phyloP scores from a whole-genome alignment of 208 protist species.

The Herpetomonas samuelpessoai region DNA sequence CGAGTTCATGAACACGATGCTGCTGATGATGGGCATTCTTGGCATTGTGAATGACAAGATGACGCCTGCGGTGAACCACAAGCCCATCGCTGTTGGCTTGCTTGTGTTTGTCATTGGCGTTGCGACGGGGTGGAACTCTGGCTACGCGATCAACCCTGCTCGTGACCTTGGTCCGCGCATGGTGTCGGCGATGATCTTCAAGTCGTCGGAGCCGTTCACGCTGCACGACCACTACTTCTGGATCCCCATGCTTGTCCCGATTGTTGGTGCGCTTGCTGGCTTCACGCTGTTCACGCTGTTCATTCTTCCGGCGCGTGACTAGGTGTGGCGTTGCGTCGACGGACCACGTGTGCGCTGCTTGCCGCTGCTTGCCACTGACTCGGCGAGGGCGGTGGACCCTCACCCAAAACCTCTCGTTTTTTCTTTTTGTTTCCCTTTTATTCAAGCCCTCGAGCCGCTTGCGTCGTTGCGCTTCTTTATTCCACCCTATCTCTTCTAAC shows the following conservation, averaged over 20 bases:
- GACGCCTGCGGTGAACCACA: constrained; percentile 30
- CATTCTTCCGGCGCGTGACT: constrained; percentile 20
- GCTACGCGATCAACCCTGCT: constrained; percentile 48
- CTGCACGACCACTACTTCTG: constrained; percentile 43
- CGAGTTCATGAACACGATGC: constrained; percentile 40
- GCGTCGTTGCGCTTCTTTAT: too few species aligned
- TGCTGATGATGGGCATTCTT: constrained; percentile 44
- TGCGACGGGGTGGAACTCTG: constrained; percentile 32
- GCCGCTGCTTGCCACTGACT: too few species aligned
- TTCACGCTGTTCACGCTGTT: constrained; percentile 41
- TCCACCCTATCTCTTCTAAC: too few species aligned
- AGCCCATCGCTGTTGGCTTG: constrained; percentile 40
- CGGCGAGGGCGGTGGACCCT: too few species aligned
- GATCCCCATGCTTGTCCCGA: constrained; percentile 29
- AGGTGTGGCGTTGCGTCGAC: too few species aligned
- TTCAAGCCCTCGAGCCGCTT: too few species aligned
- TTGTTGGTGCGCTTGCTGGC: constrained; percentile 30
- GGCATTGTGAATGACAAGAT: constrained; percentile 39
- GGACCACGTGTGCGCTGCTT: too few species aligned
- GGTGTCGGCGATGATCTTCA: constrained; percentile 30
- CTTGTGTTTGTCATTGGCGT: constrained; percentile 42
- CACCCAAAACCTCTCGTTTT: too few species aligned
- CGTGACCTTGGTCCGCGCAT: constrained; percentile 47
- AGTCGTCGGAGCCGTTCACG: constrained; percentile 30
- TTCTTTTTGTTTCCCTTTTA: too few species aligned